phyloP scores from a whole-genome alignment of 2,329 filamentous ascomycete genomes.

The Colletotrichum cordylinicola region DNA sequence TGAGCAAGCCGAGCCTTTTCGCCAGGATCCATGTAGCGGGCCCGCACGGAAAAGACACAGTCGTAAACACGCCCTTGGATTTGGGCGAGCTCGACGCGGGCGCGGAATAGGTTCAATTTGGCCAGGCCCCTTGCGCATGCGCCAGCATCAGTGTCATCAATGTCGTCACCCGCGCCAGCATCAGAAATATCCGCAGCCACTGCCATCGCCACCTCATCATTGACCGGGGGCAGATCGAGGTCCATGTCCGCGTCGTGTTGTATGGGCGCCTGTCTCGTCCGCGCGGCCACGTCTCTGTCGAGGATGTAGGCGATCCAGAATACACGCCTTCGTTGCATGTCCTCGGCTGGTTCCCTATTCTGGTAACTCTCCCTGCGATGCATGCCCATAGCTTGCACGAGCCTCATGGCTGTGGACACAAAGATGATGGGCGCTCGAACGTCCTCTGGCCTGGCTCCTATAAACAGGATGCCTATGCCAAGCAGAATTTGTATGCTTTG shows the following conservation, averaged over 20 bases:
- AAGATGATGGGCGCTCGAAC: background rate
- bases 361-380: background rate
- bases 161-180: background rate
- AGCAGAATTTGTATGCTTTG: background rate
- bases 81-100: background rate
- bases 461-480: background rate
- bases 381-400: background rate
- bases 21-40: background rate
- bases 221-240: background rate
- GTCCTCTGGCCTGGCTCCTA: background rate
- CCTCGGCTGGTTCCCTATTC: background rate
- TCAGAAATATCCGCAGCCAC: accelerated
- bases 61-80: background rate
- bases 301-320: background rate
- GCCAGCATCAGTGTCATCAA: background rate
- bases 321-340: background rate
- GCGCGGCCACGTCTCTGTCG: background rate
- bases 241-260: background rate
- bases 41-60: background rate
- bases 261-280: background rate
- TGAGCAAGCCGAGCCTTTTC: background rate
- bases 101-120: background rate
- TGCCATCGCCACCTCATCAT: background rate
- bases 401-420: background rate
- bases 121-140: too few relatives aligned